phyloP scores from a whole-genome alignment of 768 basidiomycete genomes.

The Cytidiella melzeri region DNA sequence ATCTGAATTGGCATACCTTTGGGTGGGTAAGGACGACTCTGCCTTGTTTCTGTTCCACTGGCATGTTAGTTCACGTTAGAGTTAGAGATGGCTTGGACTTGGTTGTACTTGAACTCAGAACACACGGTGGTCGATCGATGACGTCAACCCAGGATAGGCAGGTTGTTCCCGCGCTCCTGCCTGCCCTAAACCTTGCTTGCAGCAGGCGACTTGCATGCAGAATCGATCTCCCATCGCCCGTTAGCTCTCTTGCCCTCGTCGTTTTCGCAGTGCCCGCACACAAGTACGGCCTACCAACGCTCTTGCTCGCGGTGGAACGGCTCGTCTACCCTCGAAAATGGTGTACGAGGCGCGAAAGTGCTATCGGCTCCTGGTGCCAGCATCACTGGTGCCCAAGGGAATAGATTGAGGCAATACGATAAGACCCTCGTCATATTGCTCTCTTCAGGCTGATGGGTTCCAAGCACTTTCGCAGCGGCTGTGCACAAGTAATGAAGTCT shows the following conservation, averaged over 20 bases:
- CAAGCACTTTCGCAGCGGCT: too few species aligned
- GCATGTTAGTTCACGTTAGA: conserved; percentile 35
- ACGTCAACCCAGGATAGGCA: not conserved
- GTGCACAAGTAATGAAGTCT: too few species aligned
- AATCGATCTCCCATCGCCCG: not conserved
- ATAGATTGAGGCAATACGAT: not conserved
- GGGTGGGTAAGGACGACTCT: conserved; percentile 53
- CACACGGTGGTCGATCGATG: too few species aligned
- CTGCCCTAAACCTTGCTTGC: not conserved
- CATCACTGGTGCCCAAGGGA: not conserved
- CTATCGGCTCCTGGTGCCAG: not conserved
- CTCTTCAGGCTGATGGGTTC: not conserved
- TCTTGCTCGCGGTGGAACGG: not conserved
- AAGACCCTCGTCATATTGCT: not conserved
- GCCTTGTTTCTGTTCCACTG: conserved; percentile 39
- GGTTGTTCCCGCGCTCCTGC: not conserved
- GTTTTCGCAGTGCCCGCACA: too few species aligned
- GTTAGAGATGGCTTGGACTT: not conserved
- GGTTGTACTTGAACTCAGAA: too few species aligned
- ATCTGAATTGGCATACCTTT: conserved; percentile 36
- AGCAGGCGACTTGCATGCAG: not conserved
- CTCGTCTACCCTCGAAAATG: not conserved
- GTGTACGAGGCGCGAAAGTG: not conserved
- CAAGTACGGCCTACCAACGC: not conserved
- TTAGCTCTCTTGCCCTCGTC: not conserved